Evolutionary conservation across 129 eudicot genomes (phyloP).

Genomic region (Heracleum sosnowskyi): DNA sequence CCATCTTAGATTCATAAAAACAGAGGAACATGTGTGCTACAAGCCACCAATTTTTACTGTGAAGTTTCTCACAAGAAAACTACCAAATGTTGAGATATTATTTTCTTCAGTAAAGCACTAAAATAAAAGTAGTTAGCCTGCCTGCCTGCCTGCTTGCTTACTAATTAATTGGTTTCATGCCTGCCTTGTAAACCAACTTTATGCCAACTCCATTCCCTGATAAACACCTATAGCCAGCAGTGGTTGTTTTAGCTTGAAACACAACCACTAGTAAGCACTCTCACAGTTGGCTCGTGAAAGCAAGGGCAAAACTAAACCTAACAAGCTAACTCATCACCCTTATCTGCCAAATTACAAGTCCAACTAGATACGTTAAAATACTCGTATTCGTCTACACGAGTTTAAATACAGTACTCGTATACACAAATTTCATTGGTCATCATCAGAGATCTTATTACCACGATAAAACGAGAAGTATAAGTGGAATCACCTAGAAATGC

Average conservation of each 20-base stretch:
- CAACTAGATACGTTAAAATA: not conserved
- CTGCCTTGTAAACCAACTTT: not conserved
- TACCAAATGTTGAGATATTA: not conserved
- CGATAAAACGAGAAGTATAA: not conserved
- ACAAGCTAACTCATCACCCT: not conserved
- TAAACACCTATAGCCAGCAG: constrained; percentile 2
- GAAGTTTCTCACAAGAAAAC: not conserved
- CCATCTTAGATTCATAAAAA: not conserved
- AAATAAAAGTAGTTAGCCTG: not conserved
- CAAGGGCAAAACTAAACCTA: not conserved
- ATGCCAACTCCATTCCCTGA: constrained; percentile 2
- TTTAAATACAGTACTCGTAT: not conserved
- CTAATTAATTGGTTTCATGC: not conserved
- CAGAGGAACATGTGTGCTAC: not conserved
- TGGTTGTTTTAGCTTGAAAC: not conserved
- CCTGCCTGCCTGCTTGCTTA: not conserved
- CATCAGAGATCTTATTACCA: not conserved
- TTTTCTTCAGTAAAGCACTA: not conserved
- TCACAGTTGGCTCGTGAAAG: constrained; percentile 2
- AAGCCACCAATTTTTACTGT: not conserved
- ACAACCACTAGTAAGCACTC: not conserved
- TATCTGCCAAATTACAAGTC: not conserved
- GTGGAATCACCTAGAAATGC: not conserved
- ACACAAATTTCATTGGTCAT: not conserved
- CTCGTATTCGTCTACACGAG: not conserved